Conservation (phyloP, 1,284 basidiomycete species). For the Volvariella surrecta region DNA sequence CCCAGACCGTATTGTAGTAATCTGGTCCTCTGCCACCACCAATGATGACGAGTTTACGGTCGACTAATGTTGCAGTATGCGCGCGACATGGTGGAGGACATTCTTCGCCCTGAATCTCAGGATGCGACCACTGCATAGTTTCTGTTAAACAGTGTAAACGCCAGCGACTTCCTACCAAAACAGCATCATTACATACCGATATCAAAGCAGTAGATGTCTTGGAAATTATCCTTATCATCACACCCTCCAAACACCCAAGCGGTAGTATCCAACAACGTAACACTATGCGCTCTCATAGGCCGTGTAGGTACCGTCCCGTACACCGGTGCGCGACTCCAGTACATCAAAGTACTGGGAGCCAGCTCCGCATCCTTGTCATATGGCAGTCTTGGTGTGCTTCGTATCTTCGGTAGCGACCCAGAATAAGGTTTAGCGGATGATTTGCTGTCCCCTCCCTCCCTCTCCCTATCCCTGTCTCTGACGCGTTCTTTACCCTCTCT, state of each 20-base stretch:
- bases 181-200: conserved; percentile 43
- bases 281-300: conserved; percentile 77
- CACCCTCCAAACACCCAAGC: conserved; percentile 90
- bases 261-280: conserved; percentile 73
- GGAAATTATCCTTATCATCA: conserved; percentile 70
- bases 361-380: conserved; percentile 44
- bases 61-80: conserved; percentile 83
- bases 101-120: conserved; percentile 64
- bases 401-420: conserved; percentile 19
- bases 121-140: conserved; percentile 84
- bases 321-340: conserved; percentile 81
- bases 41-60: conserved; percentile 73
- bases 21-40: conserved; percentile 78
- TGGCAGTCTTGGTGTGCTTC: conserved; percentile 43
- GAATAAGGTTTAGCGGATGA: conserved; percentile 10
- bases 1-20: conserved; percentile 73
- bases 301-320: conserved; percentile 70
- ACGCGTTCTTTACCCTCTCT: conserved; percentile 9
- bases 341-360: conserved; percentile 55
- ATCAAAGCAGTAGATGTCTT: conserved; percentile 82
- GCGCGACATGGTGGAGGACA: conserved; percentile 76
- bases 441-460: conserved; percentile 10
- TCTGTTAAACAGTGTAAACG: conserved; percentile 34
- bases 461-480: conserved; percentile 11
- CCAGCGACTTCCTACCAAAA: not conserved